Evolutionary conservation across 1,284 basidiomycete genomes (phyloP), one percentile per base, ranked within the genome.

Genomic region (Tilletia caries): DNA sequence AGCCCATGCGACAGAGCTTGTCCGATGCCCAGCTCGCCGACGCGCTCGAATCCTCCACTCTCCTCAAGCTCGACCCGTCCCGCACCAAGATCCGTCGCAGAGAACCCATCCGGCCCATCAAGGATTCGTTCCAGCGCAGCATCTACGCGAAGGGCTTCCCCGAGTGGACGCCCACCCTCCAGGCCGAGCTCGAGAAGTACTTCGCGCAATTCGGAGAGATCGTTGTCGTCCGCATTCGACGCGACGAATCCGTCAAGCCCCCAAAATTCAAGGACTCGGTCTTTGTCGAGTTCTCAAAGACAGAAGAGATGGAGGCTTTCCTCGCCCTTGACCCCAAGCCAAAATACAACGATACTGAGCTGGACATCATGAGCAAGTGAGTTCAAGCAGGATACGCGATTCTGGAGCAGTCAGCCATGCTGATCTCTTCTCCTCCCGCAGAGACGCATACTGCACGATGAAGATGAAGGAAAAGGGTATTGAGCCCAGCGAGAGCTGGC

Each of bases 381-480:
- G 68, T 54, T 4, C n/a, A n/a, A n/a, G n/a, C n/a, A n/a, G n/a
- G n/a, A n/a, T n/a, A n/a, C n/a, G n/a, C n/a, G n/a, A n/a, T n/a
- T n/a, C n/a, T n/a, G n/a, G n/a, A n/a, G n/a, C n/a, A n/a, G n/a
- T n/a, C n/a, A n/a, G n/a, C n/a, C 8, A 41, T 2, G 37, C 20
- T 25, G 25, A 13, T 32, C 27, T 32, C 29, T 66, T 66, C n/a
- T 12, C 27, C 34, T 46, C 25, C 13, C 37, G 32, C 76, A 92
- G 91, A 83, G 90, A 91, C 73, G 92, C 87, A 6, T 98, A 98
- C 84, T 93, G 93, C 80, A 89, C 92, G 75, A 95, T 95, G 93
- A 98, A 98, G 86, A 92, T 95, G 85, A 91, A 92, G 85, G 95
- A 97, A 86, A 96, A 97, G 85, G 93, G 93, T 50, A 85, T 87